Evolutionary conservation across 192 early-diverging fungal species (phyloP).

Genomic region (Backusella mclennaniae): DNA sequence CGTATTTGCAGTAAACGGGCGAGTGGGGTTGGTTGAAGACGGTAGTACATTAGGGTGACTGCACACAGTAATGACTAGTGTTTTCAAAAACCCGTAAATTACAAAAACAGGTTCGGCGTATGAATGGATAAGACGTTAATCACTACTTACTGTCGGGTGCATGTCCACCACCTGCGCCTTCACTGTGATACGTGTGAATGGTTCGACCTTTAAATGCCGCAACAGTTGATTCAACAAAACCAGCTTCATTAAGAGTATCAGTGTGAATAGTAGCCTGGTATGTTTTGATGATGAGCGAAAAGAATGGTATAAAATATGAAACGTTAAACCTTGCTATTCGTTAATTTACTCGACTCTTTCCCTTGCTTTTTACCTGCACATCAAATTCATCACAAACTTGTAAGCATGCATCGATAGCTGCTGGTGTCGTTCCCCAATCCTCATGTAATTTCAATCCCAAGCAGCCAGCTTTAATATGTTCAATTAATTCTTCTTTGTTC

Average conservation of each 20-base stretch:
- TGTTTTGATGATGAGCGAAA: background rate
- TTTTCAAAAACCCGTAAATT: background rate
- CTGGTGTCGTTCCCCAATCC: slow-evolving; percentile 96
- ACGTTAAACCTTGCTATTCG: no score
- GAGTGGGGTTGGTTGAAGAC: slow-evolving; percentile 93
- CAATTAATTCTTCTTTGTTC: slow-evolving; percentile 60
- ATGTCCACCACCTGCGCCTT: slow-evolving; percentile 96
- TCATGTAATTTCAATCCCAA: slow-evolving; percentile 93
- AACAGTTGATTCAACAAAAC: slow-evolving; percentile 91
- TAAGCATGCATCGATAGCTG: slow-evolving; percentile 90
- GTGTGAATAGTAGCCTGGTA: slow-evolving; percentile 87
- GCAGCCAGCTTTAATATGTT: slow-evolving; percentile 85
- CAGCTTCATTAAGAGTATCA: slow-evolving; percentile 96
- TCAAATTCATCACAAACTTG: slow-evolving; percentile 84
- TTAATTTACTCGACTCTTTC: background rate
- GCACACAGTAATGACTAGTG: slow-evolving; percentile 62
- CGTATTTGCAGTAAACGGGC: slow-evolving; percentile 92
- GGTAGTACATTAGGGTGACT: slow-evolving; percentile 87
- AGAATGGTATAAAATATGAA: no score
- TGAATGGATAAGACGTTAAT: background rate
- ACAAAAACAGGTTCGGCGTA: background rate
- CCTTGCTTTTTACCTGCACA: slow-evolving; percentile 54
- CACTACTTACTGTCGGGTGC: slow-evolving; percentile 69
- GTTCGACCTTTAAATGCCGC: slow-evolving; percentile 88
- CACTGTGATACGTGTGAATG: slow-evolving; percentile 96